These are phyloP conservation scores for Cryptosporidium sp. DNA, from an alignment of 169 alveolate species.

Conservation along the genomic window DNA sequence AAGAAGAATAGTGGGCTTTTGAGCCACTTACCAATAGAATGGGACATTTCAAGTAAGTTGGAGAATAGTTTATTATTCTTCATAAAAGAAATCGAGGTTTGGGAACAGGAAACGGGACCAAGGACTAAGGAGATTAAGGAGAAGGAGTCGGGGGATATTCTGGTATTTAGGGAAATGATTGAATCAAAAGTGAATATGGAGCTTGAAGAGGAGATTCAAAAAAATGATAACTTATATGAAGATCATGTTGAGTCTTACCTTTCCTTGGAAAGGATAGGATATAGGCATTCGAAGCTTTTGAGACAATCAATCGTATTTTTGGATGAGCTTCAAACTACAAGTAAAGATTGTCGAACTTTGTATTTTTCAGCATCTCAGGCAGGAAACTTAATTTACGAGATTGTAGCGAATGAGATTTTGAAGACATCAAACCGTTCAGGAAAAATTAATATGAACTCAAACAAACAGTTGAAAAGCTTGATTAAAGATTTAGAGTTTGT, in stretches of 20 bases:
- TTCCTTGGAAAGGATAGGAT: background rate
- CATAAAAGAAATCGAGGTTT: background rate
- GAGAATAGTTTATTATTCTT: background rate
- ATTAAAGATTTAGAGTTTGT: constrained; percentile 37
- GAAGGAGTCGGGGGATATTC: background rate
- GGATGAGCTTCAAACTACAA: constrained; percentile 7
- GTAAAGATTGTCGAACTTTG: background rate
- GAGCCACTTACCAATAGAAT: background rate
- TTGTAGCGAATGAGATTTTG: constrained; percentile 24
- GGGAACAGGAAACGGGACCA: background rate
- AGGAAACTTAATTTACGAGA: constrained; percentile 28
- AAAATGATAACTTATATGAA: background rate
- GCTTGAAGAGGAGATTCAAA: background rate
- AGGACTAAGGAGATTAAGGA: background rate
- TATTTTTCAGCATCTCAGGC: constrained; percentile 27
- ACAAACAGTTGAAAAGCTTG: background rate
- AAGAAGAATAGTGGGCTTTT: background rate
- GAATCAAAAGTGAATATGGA: background rate
- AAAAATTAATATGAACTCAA: background rate
- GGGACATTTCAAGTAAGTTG: background rate
- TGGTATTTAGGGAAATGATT: background rate
- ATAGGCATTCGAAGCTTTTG: background rate
- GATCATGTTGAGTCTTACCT: background rate
- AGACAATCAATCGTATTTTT: constrained; percentile 37
- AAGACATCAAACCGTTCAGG: constrained; percentile 12